These are phyloP conservation scores for Dendrobium nobile DNA, from an alignment of 106 monocot genomes.

Conservation along the genomic window DNA sequence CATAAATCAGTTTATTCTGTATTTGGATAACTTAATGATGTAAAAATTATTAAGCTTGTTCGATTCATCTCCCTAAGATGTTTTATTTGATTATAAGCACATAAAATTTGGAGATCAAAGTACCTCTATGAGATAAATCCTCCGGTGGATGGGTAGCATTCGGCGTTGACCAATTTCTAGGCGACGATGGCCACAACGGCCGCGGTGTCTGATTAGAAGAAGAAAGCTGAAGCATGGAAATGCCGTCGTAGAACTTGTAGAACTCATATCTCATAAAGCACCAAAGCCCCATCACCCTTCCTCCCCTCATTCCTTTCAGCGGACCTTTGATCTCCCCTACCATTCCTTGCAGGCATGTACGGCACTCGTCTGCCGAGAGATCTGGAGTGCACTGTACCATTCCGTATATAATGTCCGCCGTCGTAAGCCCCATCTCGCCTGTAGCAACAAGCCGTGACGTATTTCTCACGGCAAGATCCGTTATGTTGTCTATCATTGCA, in stretches of 20 bases:
- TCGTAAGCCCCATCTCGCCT: constrained; percentile 3
- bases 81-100: too few relatives aligned
- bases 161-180: too few relatives aligned
- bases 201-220: too few relatives aligned
- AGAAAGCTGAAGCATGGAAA: not conserved
- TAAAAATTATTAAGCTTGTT: too few relatives aligned
- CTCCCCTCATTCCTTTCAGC: constrained; percentile 14
- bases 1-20: too few relatives aligned
- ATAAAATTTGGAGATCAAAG: too few relatives aligned
- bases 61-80: too few relatives aligned
- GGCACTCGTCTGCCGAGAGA: constrained; percentile 11
- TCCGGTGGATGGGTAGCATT: too few relatives aligned
- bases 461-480: not conserved
- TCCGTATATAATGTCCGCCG: constrained; percentile 11
- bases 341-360: constrained; percentile 7
- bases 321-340: not conserved
- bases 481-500: not conserved
- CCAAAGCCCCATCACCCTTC: constrained; percentile 13
- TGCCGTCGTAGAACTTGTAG: constrained; percentile 8
- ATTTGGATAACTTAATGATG: too few relatives aligned
- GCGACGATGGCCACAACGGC: too few relatives aligned
- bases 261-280: constrained; percentile 33
- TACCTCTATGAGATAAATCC: too few relatives aligned
- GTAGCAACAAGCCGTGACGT: constrained; percentile 8
- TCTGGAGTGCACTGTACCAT: constrained; percentile 38